phyloP scores from a whole-genome alignment of 2,329 filamentous ascomycete species.

The Talaromyces sp. region DNA sequence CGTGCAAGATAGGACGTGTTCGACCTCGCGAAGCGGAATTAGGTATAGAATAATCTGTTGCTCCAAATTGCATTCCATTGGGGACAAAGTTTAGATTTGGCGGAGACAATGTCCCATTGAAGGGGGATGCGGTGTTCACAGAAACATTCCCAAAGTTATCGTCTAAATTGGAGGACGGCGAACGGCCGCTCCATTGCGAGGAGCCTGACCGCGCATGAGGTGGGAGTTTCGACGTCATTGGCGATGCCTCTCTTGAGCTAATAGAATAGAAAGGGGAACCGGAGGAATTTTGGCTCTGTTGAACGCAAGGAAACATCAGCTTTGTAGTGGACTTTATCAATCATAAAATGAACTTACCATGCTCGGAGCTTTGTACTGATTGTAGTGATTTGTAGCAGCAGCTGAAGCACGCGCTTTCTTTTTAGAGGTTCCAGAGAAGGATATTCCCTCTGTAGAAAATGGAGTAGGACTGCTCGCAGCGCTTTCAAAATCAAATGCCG shows the following conservation, averaged over 20 bases:
- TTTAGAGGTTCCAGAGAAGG: conserved; percentile 18
- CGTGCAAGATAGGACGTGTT: conserved; percentile 47
- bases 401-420: conserved; percentile 21
- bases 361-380: conserved; percentile 19
- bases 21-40: conserved; percentile 20
- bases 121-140: conserved; percentile 41
- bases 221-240: conserved; percentile 25
- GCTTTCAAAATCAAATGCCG: conserved; percentile 46
- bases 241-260: conserved; percentile 33
- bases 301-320: background rate
- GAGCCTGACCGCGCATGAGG: conserved; percentile 29
- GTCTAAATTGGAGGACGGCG: conserved; percentile 40
- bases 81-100: conserved; percentile 34
- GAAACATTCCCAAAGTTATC: conserved; percentile 43
- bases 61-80: conserved; percentile 32
- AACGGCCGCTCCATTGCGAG: conserved; percentile 37
- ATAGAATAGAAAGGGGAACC: conserved; percentile 30
- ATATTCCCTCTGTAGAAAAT: conserved; percentile 24
- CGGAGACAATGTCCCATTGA: conserved; percentile 30
- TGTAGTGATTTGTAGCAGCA: conserved; percentile 22
- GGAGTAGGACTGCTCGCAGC: conserved; percentile 44
- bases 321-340: conserved; percentile 10
- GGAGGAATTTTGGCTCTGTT: conserved; percentile 21
- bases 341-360: conserved; percentile 22
- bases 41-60: conserved; percentile 18